Conservation (phyloP, 2,329 filamentous ascomycete species). For the Orbilia brochopaga region DNA sequence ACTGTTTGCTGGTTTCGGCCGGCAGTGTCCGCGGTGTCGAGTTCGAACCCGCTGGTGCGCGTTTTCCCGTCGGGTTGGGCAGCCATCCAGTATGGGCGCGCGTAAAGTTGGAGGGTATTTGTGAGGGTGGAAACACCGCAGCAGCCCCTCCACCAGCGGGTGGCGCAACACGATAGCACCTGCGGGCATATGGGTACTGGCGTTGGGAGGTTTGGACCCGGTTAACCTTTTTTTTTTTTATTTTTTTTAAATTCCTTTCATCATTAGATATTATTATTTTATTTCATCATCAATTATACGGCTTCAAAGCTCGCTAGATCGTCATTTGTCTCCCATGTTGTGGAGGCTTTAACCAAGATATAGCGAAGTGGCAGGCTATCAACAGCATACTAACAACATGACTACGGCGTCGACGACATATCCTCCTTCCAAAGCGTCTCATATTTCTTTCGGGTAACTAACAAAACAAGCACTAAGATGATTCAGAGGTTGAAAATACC, state of each 20-base stretch:
- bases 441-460: no score
- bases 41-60: slow-evolving; percentile 51
- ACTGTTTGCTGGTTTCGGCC: slow-evolving; percentile 32
- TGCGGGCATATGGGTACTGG: slow-evolving; percentile 45
- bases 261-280: not conserved
- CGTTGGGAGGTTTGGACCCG: slow-evolving; percentile 43
- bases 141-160: slow-evolving; percentile 50
- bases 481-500: no score
- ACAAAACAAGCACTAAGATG: no score
- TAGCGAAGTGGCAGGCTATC: no score
- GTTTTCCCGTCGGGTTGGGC: slow-evolving; percentile 47
- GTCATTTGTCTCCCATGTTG: no score
- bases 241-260: slow-evolving; percentile 22
- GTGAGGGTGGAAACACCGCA: slow-evolving; percentile 51
- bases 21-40: slow-evolving; percentile 50
- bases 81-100: slow-evolving; percentile 48
- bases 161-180: slow-evolving; percentile 52
- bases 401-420: no score
- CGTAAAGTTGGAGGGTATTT: slow-evolving; percentile 50
- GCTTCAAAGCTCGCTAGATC: no score
- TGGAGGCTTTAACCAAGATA: no score
- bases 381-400: no score
- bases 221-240: slow-evolving; percentile 35
- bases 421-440: no score
- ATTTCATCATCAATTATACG: not conserved